phyloP scores from a whole-genome alignment of 2,329 filamentous ascomycete genomes.

The Aureobasidium sp. region DNA sequence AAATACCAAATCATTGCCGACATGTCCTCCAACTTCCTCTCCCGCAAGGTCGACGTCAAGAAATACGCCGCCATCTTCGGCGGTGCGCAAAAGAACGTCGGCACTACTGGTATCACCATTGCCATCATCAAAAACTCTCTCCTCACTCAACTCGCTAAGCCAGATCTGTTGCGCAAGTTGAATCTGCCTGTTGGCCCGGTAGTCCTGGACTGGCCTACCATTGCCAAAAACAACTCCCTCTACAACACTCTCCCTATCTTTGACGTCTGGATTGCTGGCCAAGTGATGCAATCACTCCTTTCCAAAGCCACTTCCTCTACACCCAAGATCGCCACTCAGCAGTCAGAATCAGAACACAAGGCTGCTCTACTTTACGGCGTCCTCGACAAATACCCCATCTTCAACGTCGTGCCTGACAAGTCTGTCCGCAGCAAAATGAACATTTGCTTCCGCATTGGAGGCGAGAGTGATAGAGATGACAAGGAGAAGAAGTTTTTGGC shows the following conservation, averaged over 20 bases:
- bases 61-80: slow-evolving; percentile 90
- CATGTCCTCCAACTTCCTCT: slow-evolving; percentile 96
- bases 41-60: slow-evolving; percentile 76
- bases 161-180: slow-evolving; percentile 76
- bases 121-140: slow-evolving; percentile 86
- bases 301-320: slow-evolving; percentile 51
- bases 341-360: slow-evolving; percentile 78
- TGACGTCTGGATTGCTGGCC: slow-evolving; percentile 91
- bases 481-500: slow-evolving; percentile 85
- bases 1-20: slow-evolving; percentile 85
- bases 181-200: slow-evolving; percentile 82
- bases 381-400: slow-evolving; percentile 80
- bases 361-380: slow-evolving; percentile 79
- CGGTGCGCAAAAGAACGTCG: slow-evolving; percentile 95
- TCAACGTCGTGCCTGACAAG: slow-evolving; percentile 81
- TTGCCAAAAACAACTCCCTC: slow-evolving; percentile 92
- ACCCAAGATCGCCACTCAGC: slow-evolving; percentile 78
- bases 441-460: slow-evolving; percentile 86
- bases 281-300: slow-evolving; percentile 83
- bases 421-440: slow-evolving; percentile 89
- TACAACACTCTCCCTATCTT: slow-evolving; percentile 99
- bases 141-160: slow-evolving; percentile 72
- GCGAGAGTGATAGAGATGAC: slow-evolving; percentile 62
- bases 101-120: slow-evolving; percentile 86
- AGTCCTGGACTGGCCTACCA: slow-evolving; percentile 83